Evolutionary conservation across 345 rosid species (phyloP), one percentile per base, ranked within the genome.

Genomic region (Brassica juncea): DNA sequence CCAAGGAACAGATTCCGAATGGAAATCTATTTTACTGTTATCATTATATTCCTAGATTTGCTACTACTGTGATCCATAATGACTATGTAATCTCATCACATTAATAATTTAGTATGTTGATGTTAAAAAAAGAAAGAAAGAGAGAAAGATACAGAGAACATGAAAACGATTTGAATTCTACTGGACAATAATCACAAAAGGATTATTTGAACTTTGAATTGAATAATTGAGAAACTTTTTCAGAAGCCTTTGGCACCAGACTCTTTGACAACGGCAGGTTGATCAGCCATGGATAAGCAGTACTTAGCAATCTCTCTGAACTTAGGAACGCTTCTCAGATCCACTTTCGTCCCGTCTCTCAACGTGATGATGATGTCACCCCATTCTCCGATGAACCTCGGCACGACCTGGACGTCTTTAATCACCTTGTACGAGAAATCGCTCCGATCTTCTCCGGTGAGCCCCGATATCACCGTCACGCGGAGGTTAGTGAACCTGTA

Each of bases 401-500:
- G 98, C 82, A 95, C 99, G 15, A 89, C 98, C 78, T 95, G 90
- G 2, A 90, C 98, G 74, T 91, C 99, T 71, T 88, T 89, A 0
- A 92, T 86, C 86, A 92, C 99, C 37, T 82, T 85, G 87, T 91
- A 95, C 34, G 99, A 89, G 89, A 95, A 95, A 54, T 91, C 99
- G 60, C 92, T 93, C 80, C 98, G 80, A 2, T 93, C 96, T 75
- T 93, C 80, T 5, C 94, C 97, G 16, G 93, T 91, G 57, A 90
- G 81, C 9, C 99, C 99, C 9, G 97, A 95, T 3, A 93, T 88
- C 14, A 90, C 97, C 67, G 99, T 95, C 80, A 90, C 97, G 77
- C 97, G 87, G 73, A 92, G 89, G 87, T 91, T 91, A 0, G 93
- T 90, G 86, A 95, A 95, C 87, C 98, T 85, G 91, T 92, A 95